phyloP scores from a whole-genome alignment of 805 yeast species.

The Lachancea sp. region DNA sequence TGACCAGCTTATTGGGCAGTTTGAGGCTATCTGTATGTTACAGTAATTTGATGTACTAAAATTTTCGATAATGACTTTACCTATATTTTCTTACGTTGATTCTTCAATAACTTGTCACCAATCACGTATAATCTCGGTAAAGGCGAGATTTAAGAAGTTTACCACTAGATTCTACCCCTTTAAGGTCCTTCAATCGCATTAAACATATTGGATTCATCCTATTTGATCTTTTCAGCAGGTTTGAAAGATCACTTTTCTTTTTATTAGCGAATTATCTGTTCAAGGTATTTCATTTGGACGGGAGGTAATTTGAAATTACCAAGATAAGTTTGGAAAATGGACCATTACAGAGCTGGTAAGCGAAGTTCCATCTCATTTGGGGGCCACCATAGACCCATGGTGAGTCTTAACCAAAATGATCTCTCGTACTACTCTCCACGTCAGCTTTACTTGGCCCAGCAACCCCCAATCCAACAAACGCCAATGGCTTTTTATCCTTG shows the following conservation, averaged over 20 bases:
- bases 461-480: constrained; percentile 5
- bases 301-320: background rate
- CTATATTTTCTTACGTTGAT: too few species aligned
- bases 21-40: too few species aligned
- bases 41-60: too few species aligned
- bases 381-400: constrained; percentile 15
- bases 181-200: background rate
- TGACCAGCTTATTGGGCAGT: background rate
- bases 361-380: constrained; percentile 31
- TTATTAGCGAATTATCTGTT: background rate
- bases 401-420: constrained; percentile 7
- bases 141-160: too few species aligned
- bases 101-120: too few species aligned
- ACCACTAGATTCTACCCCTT: too few species aligned
- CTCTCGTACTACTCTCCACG: constrained; percentile 8
- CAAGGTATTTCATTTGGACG: too few species aligned
- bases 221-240: constrained; percentile 1
- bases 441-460: constrained; percentile 8
- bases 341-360: constrained; percentile 21
- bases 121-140: too few species aligned
- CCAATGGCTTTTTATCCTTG: constrained; percentile 14
- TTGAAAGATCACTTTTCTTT: background rate
- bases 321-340: constrained; percentile 3
- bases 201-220: background rate
- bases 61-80: too few species aligned